A percentile compares a stretch with the other conserved stretches of the same genome.
Conservation (phyloP, 2,329 filamentous ascomycete species). For the Aspergillus brunneoviolaceus region DNA sequence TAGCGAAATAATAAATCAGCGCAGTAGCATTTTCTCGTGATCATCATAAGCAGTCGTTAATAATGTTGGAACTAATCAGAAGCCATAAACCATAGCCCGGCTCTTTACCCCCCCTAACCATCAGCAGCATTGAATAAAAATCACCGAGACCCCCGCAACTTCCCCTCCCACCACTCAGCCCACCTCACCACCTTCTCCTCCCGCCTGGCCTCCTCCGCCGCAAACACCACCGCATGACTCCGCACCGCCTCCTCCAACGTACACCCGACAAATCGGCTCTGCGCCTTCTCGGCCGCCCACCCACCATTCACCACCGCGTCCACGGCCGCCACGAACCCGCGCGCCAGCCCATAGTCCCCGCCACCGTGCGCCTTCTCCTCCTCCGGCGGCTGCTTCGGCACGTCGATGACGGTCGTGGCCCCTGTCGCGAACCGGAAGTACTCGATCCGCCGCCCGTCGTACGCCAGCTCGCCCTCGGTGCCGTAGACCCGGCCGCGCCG, state of each 20-base stretch:
- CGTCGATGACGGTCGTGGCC: slow-evolving; percentile 52
- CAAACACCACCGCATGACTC: slow-evolving; percentile 91
- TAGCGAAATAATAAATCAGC: neutral
- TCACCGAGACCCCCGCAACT: slow-evolving; percentile 38
- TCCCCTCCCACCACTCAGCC: slow-evolving; percentile 69
- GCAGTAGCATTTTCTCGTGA: neutral
- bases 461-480: slow-evolving; percentile 78
- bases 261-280: slow-evolving; percentile 74
- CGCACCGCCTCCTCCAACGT: slow-evolving; percentile 82
- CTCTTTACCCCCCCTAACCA: neutral
- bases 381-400: slow-evolving; percentile 59
- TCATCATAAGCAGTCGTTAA: no score
- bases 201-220: slow-evolving; percentile 80
- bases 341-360: slow-evolving; percentile 75
- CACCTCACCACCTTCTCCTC: slow-evolving; percentile 71
- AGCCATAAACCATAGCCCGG: neutral
- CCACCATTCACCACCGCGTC: slow-evolving; percentile 72
- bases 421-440: slow-evolving; percentile 70
- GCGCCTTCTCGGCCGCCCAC: slow-evolving; percentile 67
- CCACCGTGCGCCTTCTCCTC: slow-evolving; percentile 66
- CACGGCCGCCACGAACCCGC: slow-evolving; percentile 80
- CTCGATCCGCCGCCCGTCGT: slow-evolving; percentile 75
- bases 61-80: no score
- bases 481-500: slow-evolving; percentile 85
- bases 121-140: neutral